Evolutionary conservation across 495 filamentous ascomycete genomes (phyloP).

Genomic region (Evansstolkia leycettana): DNA sequence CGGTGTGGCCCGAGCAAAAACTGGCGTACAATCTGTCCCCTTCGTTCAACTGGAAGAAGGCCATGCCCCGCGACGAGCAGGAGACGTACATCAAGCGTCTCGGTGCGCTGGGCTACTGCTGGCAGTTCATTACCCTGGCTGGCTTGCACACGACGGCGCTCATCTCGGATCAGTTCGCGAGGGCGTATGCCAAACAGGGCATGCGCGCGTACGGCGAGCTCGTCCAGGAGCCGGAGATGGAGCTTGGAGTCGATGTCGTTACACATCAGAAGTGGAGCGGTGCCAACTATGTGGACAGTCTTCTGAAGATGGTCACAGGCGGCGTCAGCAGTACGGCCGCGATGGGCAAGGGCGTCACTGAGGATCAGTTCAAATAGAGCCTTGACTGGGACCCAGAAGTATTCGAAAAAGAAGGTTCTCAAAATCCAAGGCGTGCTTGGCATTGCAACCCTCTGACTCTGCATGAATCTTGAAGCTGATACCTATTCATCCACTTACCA

Average conservation of each 20-base stretch:
- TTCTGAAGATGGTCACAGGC: conserved; percentile 95
- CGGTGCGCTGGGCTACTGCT: conserved; percentile 82
- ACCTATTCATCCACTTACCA: too few relatives aligned
- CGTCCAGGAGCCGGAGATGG: conserved; percentile 96
- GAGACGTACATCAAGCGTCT: conserved; percentile 94
- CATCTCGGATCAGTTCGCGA: conserved; percentile 76
- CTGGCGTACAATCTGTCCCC: conserved; percentile 96
- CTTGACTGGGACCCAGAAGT: too few relatives aligned
- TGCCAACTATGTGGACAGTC: conserved; percentile 83
- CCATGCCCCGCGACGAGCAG: conserved; percentile 87
- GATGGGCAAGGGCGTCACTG: conserved; percentile 96
- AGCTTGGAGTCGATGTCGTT: conserved; percentile 77
- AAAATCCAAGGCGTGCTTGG: too few relatives aligned
- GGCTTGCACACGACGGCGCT: conserved; percentile 92
- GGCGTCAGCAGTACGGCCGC: conserved; percentile 84
- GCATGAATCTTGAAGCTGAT: too few relatives aligned
- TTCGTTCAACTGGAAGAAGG: conserved; percentile 98
- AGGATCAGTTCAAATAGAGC: conserved; percentile 80
- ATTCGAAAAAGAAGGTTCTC: too few relatives aligned
- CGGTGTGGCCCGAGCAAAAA: conserved; percentile 92
- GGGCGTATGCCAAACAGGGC: conserved; percentile 65
- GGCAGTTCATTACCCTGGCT: conserved; percentile 99
- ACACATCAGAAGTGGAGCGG: conserved; percentile 99
- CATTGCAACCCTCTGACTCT: too few relatives aligned
- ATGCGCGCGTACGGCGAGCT: conserved; percentile 97